Percentiles rank a stretch among this genome's conserved stretches.
These are phyloP conservation scores for Suillus cothurnatus DNA, from an alignment of 768 basidiomycete genomes.

Conservation along the genomic window DNA sequence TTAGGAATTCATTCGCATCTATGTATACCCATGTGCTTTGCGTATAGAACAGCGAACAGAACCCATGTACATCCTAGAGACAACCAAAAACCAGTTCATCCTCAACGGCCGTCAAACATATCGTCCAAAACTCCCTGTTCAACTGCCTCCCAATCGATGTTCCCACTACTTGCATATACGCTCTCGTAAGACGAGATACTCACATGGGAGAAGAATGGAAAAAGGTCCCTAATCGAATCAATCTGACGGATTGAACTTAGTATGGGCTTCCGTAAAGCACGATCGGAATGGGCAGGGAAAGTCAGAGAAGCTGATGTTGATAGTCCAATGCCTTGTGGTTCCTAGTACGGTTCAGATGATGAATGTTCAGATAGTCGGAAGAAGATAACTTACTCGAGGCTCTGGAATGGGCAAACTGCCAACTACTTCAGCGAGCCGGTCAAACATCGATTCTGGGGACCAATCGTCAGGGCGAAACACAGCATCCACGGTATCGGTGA, in stretches of 20 bases:
- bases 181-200: conserved; percentile 91
- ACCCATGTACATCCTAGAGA: conserved; percentile 14
- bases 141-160: conserved; percentile 88
- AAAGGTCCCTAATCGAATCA: conserved; percentile 80
- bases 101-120: conserved; percentile 82
- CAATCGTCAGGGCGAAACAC: conserved; percentile 85
- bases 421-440: conserved; percentile 84
- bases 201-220: conserved; percentile 89
- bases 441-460: conserved; percentile 86
- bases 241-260: conserved; percentile 71
- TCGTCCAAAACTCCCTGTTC: conserved; percentile 82
- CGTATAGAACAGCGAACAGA: conserved; percentile 12
- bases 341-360: conserved; percentile 16
- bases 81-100: background rate
- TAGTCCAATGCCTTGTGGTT: conserved; percentile 29
- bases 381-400: conserved; percentile 22
- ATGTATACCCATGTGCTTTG: conserved; percentile 30
- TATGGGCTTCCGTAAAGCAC: conserved; percentile 71
- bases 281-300: conserved; percentile 38
- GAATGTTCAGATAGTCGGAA: background rate
- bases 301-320: conserved; percentile 23
- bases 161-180: conserved; percentile 79
- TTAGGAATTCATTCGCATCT: conserved; percentile 24
- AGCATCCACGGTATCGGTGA: conserved; percentile 96
- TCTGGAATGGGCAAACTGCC: conserved; percentile 61